Evolutionary conservation across 2,329 filamentous ascomycete genomes (phyloP).

Genomic region (Orbilia quercus): DNA sequence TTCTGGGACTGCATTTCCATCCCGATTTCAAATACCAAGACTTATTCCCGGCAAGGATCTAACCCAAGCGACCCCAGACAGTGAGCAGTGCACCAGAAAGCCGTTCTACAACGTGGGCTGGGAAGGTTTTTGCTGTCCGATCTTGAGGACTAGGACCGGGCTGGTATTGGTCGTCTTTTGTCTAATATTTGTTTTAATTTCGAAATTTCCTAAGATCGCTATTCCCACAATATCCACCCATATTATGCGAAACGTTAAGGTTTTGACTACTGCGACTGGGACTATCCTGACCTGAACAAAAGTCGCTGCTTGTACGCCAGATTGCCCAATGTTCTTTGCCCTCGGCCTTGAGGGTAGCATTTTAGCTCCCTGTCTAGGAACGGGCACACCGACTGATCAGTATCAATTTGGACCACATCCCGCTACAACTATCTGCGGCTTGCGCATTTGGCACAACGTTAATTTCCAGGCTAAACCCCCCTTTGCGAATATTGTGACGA

Average conservation of each 20-base stretch:
- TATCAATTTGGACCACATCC: slow-evolving; percentile 54
- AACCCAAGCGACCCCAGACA: slow-evolving; percentile 49
- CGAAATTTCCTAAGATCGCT: slow-evolving; percentile 8
- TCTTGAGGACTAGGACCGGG: slow-evolving; percentile 32
- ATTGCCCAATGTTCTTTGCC: not conserved
- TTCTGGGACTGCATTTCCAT: no score
- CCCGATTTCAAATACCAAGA: slow-evolving; percentile 50
- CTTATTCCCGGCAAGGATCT: slow-evolving; percentile 38
- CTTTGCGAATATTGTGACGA: slow-evolving; percentile 16
- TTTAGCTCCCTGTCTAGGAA: slow-evolving; percentile 43
- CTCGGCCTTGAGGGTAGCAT: slow-evolving; percentile 31
- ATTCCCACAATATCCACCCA: slow-evolving; percentile 29
- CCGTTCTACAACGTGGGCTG: slow-evolving; percentile 50
- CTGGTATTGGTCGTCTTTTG: slow-evolving; percentile 21
- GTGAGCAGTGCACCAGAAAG: slow-evolving; percentile 23
- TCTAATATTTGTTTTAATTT: slow-evolving; percentile 17
- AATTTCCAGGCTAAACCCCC: slow-evolving; percentile 21
- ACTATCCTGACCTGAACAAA: slow-evolving; percentile 11
- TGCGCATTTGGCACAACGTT: slow-evolving; percentile 49
- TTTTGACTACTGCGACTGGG: slow-evolving; percentile 46
- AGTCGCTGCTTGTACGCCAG: slow-evolving; percentile 10
- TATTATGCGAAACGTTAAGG: slow-evolving; percentile 54
- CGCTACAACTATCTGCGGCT: slow-evolving; percentile 46
- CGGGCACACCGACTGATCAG: slow-evolving; percentile 50
- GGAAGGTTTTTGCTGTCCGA: slow-evolving; percentile 49